A percentile compares a stretch with the other conserved stretches of the same genome.
These are phyloP conservation scores for Aspergillus sp. DNA, from an alignment of 2,329 filamentous ascomycete species.

Conservation along the genomic window DNA sequence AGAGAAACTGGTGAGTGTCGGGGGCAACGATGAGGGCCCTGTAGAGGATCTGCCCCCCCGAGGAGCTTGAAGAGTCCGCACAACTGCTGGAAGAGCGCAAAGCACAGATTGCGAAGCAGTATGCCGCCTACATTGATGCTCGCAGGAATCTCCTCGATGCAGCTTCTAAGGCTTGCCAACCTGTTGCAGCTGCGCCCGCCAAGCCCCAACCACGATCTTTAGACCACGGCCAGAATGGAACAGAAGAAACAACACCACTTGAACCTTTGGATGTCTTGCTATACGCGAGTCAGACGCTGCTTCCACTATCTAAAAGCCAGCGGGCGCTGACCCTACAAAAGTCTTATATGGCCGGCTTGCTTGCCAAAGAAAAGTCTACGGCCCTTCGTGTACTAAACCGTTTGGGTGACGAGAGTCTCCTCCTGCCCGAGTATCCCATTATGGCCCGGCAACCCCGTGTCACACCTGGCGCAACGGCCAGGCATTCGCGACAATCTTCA, in stretches of 20 bases:
- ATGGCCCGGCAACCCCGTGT: constrained; percentile 31
- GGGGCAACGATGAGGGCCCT: constrained; percentile 22
- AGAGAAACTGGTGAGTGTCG: constrained; percentile 39
- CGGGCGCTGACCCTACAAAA: constrained; percentile 33
- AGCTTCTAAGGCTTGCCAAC: constrained; percentile 31
- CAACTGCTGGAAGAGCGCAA: constrained; percentile 27
- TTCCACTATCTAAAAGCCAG: constrained; percentile 31
- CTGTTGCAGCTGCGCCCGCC: constrained; percentile 18
- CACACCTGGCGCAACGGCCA: constrained; percentile 26
- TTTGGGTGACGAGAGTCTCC: constrained; percentile 37
- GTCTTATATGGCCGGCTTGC: constrained; percentile 30
- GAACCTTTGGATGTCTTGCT: constrained; percentile 26
- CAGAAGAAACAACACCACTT: constrained; percentile 13
- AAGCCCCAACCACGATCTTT: constrained; percentile 14
- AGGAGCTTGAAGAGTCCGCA: constrained; percentile 26
- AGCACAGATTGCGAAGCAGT: constrained; percentile 29
- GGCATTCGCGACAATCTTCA: constrained; percentile 15
- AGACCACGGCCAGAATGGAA: constrained; percentile 7
- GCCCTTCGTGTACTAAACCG: constrained; percentile 33
- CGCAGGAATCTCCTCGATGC: constrained; percentile 31
- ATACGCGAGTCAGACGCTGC: constrained; percentile 26
- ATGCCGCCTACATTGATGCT: constrained; percentile 30
- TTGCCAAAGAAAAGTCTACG: constrained; percentile 35
- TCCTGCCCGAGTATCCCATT: constrained; percentile 39
- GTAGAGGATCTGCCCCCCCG: constrained; percentile 20